Evolutionary conservation across 106 monocot species (phyloP), one percentile per base, ranked within the genome.

Genomic region (Amphibolis antarctica): DNA sequence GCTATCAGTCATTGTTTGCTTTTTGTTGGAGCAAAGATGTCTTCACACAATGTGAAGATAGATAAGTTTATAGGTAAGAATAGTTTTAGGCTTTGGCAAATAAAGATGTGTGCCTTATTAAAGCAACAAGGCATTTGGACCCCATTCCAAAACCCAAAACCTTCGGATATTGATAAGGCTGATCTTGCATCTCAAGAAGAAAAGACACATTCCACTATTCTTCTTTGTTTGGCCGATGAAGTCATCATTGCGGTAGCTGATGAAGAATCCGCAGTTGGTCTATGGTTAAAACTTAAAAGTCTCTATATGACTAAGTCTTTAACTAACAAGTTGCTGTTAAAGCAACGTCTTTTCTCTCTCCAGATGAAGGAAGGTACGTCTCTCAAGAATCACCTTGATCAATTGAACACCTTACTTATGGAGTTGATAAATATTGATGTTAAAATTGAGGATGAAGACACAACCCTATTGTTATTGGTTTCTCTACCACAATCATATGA

Each of bases 141-240:
- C 18, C 22, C 0, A n/a, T n/a, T 52, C 10, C 9, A 0, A 10
- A 52, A 52, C 21, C n/a, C n/a, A 0, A 52, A 52, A 52, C 22
- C 0, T 0, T 0, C 18, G 22, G 52, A 10, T 52, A 3, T 52
- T 17, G 22, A 52, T 22, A 1, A 0, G 18, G 0, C 0, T 1
- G 0, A 14, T 9, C 22, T 1, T 0, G 10, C 22, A 9, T 20
- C 18, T 6, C 19, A 52, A 17, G 5, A 57, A 14, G 17, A 57
- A 14, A 57, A 27, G 24, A 3, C 0, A 0, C 56, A 27, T 27
- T 57, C 28, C 4, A 57, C 27, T 9, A 28, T 57, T 15, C 9
- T 27, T 12, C 6, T 29, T 24, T 27, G 56, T 57, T 13, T 57
- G 11, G 0, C 0, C 0, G 0, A 57, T 17, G 24, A 25, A 26